Conservation (phyloP, 169 alveolate genomes). For the Babesia sp. region DNA sequence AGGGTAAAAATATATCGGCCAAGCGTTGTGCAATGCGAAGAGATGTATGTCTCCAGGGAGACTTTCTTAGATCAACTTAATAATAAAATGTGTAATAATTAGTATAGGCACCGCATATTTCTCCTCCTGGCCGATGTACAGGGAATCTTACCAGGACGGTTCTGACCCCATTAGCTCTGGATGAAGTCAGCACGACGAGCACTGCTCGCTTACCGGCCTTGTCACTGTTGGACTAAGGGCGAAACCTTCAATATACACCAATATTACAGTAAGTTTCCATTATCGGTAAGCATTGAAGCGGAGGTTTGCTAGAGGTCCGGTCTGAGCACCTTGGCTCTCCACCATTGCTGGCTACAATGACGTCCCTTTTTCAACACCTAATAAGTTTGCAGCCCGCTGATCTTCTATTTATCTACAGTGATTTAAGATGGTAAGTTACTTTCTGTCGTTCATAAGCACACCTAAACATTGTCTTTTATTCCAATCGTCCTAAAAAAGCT, state of each 20-base stretch:
- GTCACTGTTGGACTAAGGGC: neutral
- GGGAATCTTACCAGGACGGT: neutral
- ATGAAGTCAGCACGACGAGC: neutral
- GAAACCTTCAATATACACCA: neutral
- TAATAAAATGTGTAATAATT: too few relatives aligned
- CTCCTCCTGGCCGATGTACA: neutral
- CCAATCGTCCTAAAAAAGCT: neutral
- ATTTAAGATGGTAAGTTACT: slow-evolving; percentile 1
- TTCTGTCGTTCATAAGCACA: neutral
- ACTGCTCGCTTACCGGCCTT: neutral
- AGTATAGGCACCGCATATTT: too few relatives aligned
- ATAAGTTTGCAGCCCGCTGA: neutral
- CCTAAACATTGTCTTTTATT: too few relatives aligned
- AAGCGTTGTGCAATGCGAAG: too few relatives aligned
- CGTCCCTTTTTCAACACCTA: neutral
- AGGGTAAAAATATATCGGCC: too few relatives aligned
- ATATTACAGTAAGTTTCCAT: neutral
- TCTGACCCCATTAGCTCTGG: neutral
- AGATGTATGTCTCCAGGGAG: too few relatives aligned
- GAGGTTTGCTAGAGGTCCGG: neutral
- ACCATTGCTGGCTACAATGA: neutral
- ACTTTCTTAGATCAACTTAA: too few relatives aligned
- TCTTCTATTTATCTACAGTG: neutral
- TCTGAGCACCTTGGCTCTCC: neutral
- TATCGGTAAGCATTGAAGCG: too few relatives aligned